Evolutionary conservation across 2,329 filamentous ascomycete genomes (phyloP).

Genomic region (Colletotrichum karsti): DNA sequence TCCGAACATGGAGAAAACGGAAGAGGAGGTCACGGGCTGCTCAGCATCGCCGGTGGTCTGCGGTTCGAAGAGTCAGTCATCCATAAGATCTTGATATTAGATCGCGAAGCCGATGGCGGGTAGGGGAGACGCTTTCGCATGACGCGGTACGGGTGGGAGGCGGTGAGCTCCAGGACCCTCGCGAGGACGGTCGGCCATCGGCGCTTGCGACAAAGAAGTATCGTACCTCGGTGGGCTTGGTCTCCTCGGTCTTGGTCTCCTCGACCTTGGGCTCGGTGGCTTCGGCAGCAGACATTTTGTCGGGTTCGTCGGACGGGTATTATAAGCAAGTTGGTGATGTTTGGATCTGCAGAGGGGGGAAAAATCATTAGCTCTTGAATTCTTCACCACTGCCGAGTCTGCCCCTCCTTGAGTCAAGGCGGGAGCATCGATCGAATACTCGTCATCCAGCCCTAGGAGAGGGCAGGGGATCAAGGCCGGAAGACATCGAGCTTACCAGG

Average conservation of each 20-base stretch:
- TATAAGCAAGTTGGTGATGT: background rate
- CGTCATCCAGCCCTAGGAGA: conserved; percentile 1
- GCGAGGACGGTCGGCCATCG: background rate
- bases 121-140: background rate
- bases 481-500: conserved; percentile 9
- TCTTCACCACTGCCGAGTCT: conserved; percentile 17
- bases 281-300: conserved; percentile 58
- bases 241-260: conserved; percentile 63
- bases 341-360: conserved; percentile 8
- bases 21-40: conserved; percentile 63
- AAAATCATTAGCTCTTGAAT: conserved; percentile 19
- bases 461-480: background rate
- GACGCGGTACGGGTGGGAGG: background rate
- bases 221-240: conserved; percentile 41
- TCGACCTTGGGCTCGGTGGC: conserved; percentile 64
- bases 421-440: background rate
- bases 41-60: conserved; percentile 34
- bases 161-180: background rate
- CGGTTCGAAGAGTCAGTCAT: background rate
- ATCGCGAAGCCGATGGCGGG: background rate
- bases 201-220: conserved; percentile 2
- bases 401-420: conserved; percentile 19
- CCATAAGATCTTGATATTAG: background rate
- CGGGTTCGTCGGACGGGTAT: conserved; percentile 1
- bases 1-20: conserved; percentile 98